Evolutionary conservation across 306 rosid genomes (phyloP).

Genomic region (Lotus japonicus): DNA sequence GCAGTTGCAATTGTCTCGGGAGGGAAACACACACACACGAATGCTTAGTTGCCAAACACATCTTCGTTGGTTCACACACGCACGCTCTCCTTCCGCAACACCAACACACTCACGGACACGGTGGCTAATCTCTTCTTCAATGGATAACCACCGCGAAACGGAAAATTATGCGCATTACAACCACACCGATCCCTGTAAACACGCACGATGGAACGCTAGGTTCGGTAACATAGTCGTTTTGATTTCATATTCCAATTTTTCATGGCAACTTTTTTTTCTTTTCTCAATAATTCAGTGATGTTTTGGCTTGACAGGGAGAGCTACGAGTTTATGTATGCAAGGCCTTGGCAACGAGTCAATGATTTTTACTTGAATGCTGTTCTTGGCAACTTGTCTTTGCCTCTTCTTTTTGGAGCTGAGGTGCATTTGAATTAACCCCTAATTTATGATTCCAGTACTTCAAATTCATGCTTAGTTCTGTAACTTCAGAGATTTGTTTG

Average conservation of each 20-base stretch:
- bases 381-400: slow-evolving; percentile 32
- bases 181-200: slow-evolving; percentile 58
- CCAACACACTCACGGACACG: background rate
- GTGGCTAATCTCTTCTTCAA: background rate
- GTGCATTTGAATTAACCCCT: too few species aligned
- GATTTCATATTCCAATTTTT: background rate
- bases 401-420: slow-evolving; percentile 43
- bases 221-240: background rate
- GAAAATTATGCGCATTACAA: slow-evolving; percentile 52
- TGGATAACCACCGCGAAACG: slow-evolving; percentile 29
- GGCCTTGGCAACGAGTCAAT: slow-evolving; percentile 71
- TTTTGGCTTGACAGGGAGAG: slow-evolving; percentile 47
- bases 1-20: too few species aligned
- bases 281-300: background rate
- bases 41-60: background rate
- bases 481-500: background rate
- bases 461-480: background rate
- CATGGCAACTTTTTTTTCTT: too few species aligned
- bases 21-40: too few species aligned
- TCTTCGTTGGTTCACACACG: background rate
- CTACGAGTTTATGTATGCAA: slow-evolving; percentile 59
- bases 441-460: too few species aligned
- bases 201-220: slow-evolving; percentile 74
- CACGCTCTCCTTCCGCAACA: background rate
- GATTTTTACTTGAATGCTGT: slow-evolving; percentile 57